Base-by-base conservation (phyloP, 805 yeast genomes). In the Saturnispora hagleri region DNA sequence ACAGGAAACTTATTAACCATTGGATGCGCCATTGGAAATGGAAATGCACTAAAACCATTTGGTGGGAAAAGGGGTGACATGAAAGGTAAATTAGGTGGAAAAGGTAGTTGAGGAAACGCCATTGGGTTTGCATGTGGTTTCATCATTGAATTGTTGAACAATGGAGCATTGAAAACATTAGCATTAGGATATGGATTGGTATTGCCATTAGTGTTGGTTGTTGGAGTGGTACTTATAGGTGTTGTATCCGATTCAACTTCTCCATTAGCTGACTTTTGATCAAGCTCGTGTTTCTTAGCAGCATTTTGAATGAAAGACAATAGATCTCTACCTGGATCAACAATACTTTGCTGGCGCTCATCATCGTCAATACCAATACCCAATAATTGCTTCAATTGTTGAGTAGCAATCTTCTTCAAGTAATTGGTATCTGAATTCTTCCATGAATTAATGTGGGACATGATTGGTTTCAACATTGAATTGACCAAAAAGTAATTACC, bases 281-380 rank as follows among this genome's bases (percentile, higher is more conserved):
- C 53, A 43, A 40, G 42, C 43, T 61, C 62, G 36, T 61, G 59
- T 17, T 61, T 62, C 31, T 63, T 64, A 7, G 76, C 73, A 17
- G 78, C 76, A 46, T 68, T 64, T 56, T 77, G 80, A 54, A 86
- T 71, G 63, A 84, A 74, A 55, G 83, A 79, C 60, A 86, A 73
- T 52, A 86, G 65, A 50, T 84, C 91, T 72, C 91, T 81, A 34
- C 93, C 93, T 1, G 89, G 89, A 65, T 85, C 91, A 28, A 65
- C 63, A 52, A 51, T 64, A 48, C 50, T 59, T 56, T 53, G 59
- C 17, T 55, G 60, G 31, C 52, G 48, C 35, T 60, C 61, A 28
- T 64, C 62, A 41, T 62, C 53, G 54, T 68, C 56, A 26, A 12
- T 17, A 18, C 47, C 38, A 43, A 86, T 71, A 43, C 89, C 89